Conservation (phyloP, 2,329 filamentous ascomycete species). For the Cadophora luteo-olivacea region DNA sequence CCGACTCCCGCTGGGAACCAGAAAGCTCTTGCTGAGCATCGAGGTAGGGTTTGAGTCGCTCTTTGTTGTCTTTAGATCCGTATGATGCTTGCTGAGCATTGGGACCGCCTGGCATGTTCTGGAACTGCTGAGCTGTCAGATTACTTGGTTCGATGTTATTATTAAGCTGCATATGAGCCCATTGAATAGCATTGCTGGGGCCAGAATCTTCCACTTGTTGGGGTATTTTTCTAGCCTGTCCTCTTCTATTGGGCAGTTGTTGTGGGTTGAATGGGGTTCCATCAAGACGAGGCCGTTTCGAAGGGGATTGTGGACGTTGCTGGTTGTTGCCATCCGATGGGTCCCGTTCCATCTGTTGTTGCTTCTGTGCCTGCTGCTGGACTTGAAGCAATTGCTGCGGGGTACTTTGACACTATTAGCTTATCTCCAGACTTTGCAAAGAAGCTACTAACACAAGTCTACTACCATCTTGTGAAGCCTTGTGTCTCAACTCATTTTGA, state of each 20-base stretch:
- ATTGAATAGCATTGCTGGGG: constrained; percentile 53
- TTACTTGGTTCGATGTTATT: constrained; percentile 78
- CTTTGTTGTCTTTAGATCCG: no score
- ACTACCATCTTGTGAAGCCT: constrained; percentile 87
- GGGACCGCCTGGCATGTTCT: constrained; percentile 58
- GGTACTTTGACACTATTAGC: constrained; percentile 30
- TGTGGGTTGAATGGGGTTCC: constrained; percentile 74
- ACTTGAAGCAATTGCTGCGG: constrained; percentile 69
- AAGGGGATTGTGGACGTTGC: constrained; percentile 79
- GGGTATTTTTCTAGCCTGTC: constrained; percentile 71
- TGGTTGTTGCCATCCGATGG: constrained; percentile 84
- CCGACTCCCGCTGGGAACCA: no score
- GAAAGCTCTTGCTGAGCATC: no score
- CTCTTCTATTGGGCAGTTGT: constrained; percentile 72
- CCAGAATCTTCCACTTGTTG: constrained; percentile 68
- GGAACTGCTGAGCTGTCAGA: constrained; percentile 79
- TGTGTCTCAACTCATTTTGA: constrained; percentile 69
- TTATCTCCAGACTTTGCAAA: neutral
- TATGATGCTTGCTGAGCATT: constrained; percentile 44
- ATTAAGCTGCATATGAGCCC: constrained; percentile 66
- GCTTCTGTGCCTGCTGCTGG: constrained; percentile 75
- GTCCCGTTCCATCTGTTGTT: constrained; percentile 86
- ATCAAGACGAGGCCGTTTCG: constrained; percentile 86
- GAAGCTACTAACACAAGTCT: constrained; percentile 66
- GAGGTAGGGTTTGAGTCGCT: no score